Conservation (phyloP, 2,329 filamentous ascomycete species). For the Fusarium tricinctum region DNA sequence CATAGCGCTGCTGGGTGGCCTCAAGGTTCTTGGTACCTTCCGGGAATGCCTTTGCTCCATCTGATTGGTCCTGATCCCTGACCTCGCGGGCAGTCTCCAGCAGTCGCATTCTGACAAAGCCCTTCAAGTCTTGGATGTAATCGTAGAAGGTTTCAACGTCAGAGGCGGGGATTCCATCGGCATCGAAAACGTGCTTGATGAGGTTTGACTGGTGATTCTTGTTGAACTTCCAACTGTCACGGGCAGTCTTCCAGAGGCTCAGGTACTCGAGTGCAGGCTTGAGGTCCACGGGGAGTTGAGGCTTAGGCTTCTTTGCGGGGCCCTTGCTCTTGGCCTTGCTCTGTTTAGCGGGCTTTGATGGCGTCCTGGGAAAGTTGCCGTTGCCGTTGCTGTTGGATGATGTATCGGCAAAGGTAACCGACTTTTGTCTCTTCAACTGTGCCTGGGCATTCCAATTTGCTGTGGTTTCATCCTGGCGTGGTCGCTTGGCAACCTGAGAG, state of each 20-base stretch:
- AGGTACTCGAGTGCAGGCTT: slow-evolving; percentile 82
- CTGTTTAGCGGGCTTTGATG: slow-evolving; percentile 50
- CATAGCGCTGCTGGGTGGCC: slow-evolving; percentile 66
- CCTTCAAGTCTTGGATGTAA: slow-evolving; percentile 85
- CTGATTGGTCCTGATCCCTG: slow-evolving; percentile 68
- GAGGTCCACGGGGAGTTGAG: slow-evolving; percentile 60
- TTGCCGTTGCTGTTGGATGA: slow-evolving; percentile 49
- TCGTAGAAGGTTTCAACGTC: slow-evolving; percentile 78
- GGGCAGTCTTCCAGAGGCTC: slow-evolving; percentile 78
- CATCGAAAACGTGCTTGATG: slow-evolving; percentile 84
- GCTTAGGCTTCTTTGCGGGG: slow-evolving; percentile 57
- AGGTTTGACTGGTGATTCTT: slow-evolving; percentile 91
- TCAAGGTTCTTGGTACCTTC: slow-evolving; percentile 63
- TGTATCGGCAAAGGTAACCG: slow-evolving; percentile 64
- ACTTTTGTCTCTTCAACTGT: slow-evolving; percentile 60
- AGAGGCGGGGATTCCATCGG: slow-evolving; percentile 76
- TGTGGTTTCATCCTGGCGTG: slow-evolving; percentile 52
- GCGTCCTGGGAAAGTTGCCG: slow-evolving; percentile 49
- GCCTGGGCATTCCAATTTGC: slow-evolving; percentile 47
- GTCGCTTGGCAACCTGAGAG: slow-evolving; percentile 53
- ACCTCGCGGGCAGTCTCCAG: slow-evolving; percentile 74
- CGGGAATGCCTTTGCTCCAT: slow-evolving; percentile 63
- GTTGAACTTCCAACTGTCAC: slow-evolving; percentile 91
- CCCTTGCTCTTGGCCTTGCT: slow-evolving; percentile 56
- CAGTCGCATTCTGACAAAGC: slow-evolving; percentile 78